Percentiles rank a stretch among this genome's conserved stretches.
Conservation (phyloP, 202 grass and related monocot species). For the Zizania palustris region DNA sequence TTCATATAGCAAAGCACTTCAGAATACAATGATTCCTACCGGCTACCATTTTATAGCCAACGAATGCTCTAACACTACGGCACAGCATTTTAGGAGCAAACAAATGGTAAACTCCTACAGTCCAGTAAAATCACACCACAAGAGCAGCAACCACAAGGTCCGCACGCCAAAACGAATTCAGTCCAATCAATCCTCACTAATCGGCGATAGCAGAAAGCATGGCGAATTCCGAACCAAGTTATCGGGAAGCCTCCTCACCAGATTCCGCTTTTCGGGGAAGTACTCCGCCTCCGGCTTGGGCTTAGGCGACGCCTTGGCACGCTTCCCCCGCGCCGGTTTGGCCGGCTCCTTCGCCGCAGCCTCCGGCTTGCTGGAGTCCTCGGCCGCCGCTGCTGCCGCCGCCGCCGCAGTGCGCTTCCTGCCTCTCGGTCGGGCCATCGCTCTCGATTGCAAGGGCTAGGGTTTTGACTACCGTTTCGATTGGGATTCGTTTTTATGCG, state of each 20-base stretch:
- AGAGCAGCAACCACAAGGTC: not conserved
- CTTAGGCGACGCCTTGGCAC: conserved; percentile 39
- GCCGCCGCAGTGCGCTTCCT: conserved; percentile 49
- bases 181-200: not conserved
- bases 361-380: not conserved
- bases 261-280: conserved; percentile 53
- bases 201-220: not conserved
- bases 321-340: conserved; percentile 22
- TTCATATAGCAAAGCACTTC: not conserved
- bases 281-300: conserved; percentile 54
- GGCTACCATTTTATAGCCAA: not conserved
- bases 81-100: not conserved
- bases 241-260: conserved; percentile 47
- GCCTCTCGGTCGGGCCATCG: conserved; percentile 43
- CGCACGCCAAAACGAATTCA: not conserved
- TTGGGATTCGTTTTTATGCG: conserved; percentile 35
- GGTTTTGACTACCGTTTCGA: conserved; percentile 20
- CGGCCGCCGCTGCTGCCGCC: conserved; percentile 35
- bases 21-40: not conserved
- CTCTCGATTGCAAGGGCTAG: conserved; percentile 36
- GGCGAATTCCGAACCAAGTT: not conserved
- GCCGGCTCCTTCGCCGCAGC: conserved; percentile 23
- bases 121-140: not conserved
- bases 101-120: not conserved
- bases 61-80: not conserved